Evolutionary conservation across 306 rosid species (phyloP), one percentile per base, ranked within the genome.

Genomic region (Ochetophila trinervis): DNA sequence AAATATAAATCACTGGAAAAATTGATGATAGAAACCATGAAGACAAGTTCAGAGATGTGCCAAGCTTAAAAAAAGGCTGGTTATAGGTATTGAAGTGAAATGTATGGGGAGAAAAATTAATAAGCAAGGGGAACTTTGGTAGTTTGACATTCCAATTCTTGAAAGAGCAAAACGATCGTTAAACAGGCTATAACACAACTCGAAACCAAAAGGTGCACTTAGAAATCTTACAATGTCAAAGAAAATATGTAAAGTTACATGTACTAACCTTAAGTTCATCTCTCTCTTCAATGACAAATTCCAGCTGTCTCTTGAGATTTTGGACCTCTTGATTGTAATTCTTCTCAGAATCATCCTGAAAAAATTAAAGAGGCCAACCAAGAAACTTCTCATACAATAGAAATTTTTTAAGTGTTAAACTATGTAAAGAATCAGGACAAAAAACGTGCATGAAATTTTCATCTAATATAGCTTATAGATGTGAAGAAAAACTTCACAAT

Each of bases 251-350:
- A 62, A 30, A 65, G 36, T 49, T 20, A 62, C 18, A 45, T 23
- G 50, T 49, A 76, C 88, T 62, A 36, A 93, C 98, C 97, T 89
- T 84, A 17, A 89, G 86, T 71, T 83, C 89, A 63, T 79, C 80
- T 73, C 84, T 89, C 71, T 86, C 89, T 70, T 78, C 73, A 72
- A 69, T 80, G 37, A 89, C 88, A 68, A 76, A 77, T 70, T 84
- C 83, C 71, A 93, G 56, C 61, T 87, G 81, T 75, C 75, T 81
- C 76, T 82, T 82, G 71, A 93, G 76, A 63, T 81, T 78, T 65
- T 84, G 84, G 53, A 81, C 60, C 74, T 90, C 94, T 32, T 48
- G 71, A 60, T 81, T 65, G 56, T 78, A 70, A 66, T 65, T 83
- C 47, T 76, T 85, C 69, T 55, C 83, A 54, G 53, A 66, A 59